Evolutionary conservation across 2,329 filamentous ascomycete genomes (phyloP), one percentile per base, ranked within the genome.

Genomic region (Colletotrichum ledebouriae): DNA sequence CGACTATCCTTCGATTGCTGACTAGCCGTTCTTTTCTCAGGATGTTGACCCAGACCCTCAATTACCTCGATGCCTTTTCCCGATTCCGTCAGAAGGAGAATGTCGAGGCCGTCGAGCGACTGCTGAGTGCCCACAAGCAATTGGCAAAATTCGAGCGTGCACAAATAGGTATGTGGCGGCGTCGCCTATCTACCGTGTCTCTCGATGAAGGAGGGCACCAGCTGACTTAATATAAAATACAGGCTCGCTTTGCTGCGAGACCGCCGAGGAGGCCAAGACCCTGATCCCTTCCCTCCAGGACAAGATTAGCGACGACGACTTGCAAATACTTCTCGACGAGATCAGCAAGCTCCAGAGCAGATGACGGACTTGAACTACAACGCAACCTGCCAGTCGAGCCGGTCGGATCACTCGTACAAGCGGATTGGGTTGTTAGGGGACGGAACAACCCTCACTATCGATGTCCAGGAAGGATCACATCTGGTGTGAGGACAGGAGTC

Each of bases 31-130:
- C 29, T 29, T 29, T 29, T 20, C 9, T 42, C 63, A 92, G 89
- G 76, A 94, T 94, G 79, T 86, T 97, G 64, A 90, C 89, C 71
- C 94, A 97, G 79, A 98, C 95, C 29, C 87, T 94, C 72, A 93
- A 94, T 76, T 98, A 99, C 81, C 89, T 98, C 61, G 94, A 97
- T 75, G 90, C 94, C 71, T 99, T 99, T 81, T 92, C 94, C 17
- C 92, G 96, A 41, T 98, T 98, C 87, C 97, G 97, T 83, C 90
- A 94, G 75, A 94, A 95, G 79, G 93, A 97, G 79, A 96, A 96
- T 73, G 92, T 97, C 76, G 93, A 97, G 82, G 93, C 94, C n/a
- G 94, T 98, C 37, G 94, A 97, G 81, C 89, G 93, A 68, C 84
- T 98, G 74, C 86, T 98, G 71, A 92, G 92, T 73, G 88, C 91